phyloP scores from a whole-genome alignment of 2,329 filamentous ascomycete genomes.

The Neurospora crassa region DNA sequence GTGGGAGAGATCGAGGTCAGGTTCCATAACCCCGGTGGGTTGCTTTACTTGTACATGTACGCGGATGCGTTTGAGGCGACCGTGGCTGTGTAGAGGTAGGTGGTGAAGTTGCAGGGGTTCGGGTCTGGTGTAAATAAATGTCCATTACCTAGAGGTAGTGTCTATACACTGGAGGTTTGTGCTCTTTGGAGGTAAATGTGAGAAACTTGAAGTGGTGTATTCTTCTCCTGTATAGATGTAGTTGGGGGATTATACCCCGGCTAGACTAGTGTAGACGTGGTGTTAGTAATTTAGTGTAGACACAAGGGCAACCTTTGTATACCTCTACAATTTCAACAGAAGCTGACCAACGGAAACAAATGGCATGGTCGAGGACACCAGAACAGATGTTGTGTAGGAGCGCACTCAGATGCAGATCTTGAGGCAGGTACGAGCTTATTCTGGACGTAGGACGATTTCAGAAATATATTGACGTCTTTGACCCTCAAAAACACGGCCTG shows the following conservation, averaged over 20 bases:
- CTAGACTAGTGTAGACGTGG: not conserved
- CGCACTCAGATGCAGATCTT: no score
- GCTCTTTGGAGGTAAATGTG: not conserved
- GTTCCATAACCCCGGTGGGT: slow-evolving; percentile 5
- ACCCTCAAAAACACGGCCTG: not conserved
- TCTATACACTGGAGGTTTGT: not conserved
- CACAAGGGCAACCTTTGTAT: not conserved
- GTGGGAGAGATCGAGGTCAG: slow-evolving; percentile 9
- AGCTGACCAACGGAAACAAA: no score
- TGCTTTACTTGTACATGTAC: slow-evolving; percentile 12
- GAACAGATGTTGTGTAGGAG: no score
- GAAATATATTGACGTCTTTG: not conserved
- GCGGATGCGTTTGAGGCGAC: slow-evolving; percentile 13
- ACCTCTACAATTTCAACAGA: no score
- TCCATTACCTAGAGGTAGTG: not conserved
- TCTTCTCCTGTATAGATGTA: no score
- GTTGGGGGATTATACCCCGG: not conserved
- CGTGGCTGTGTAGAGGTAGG: not conserved
- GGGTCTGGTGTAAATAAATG: not conserved
- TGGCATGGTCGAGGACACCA: no score
- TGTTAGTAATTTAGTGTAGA: not conserved
- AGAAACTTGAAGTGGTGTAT: not conserved
- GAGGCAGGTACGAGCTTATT: no score
- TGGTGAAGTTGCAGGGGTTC: not conserved
- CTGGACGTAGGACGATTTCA: not conserved